These are phyloP conservation scores for Mallotus japonicus DNA, from an alignment of 441 rosid species.

Conservation along the genomic window DNA sequence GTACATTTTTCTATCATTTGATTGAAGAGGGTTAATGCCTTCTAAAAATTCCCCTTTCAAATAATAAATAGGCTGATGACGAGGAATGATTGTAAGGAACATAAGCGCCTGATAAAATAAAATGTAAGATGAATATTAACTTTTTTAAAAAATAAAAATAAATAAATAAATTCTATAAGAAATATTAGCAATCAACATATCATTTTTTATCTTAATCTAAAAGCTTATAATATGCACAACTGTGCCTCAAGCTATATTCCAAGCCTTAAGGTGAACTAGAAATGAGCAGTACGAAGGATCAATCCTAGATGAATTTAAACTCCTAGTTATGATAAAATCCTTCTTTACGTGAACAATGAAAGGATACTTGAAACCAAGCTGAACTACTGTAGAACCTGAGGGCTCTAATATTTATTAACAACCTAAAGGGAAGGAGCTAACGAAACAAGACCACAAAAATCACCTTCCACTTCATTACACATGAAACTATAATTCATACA, in stretches of 20 bases:
- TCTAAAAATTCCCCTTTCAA: too few species aligned
- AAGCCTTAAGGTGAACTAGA: too few species aligned
- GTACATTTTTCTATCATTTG: too few species aligned
- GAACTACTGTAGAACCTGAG: not conserved
- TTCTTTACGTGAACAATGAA: not conserved
- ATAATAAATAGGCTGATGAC: constrained; percentile 2
- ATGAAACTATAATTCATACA: not conserved
- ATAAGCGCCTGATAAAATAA: constrained; percentile 1
- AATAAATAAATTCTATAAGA: not conserved
- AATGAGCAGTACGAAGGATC: too few species aligned
- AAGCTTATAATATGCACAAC: too few species aligned
- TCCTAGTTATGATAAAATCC: not conserved
- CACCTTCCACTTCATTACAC: constrained; percentile 1
- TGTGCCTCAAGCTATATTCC: too few species aligned
- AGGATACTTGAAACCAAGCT: too few species aligned
- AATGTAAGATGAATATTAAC: not conserved
- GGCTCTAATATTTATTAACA: not conserved
- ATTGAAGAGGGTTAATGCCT: too few species aligned
- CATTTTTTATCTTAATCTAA: not conserved
- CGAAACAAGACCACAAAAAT: not conserved
- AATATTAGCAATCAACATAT: not conserved
- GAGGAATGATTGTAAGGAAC: constrained; percentile 15
- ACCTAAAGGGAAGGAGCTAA: not conserved
- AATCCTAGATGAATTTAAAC: not conserved
- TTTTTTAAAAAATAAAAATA: too few species aligned